phyloP scores from a whole-genome alignment of 2,329 filamentous ascomycete genomes.

The Calonectria hawksworthii region DNA sequence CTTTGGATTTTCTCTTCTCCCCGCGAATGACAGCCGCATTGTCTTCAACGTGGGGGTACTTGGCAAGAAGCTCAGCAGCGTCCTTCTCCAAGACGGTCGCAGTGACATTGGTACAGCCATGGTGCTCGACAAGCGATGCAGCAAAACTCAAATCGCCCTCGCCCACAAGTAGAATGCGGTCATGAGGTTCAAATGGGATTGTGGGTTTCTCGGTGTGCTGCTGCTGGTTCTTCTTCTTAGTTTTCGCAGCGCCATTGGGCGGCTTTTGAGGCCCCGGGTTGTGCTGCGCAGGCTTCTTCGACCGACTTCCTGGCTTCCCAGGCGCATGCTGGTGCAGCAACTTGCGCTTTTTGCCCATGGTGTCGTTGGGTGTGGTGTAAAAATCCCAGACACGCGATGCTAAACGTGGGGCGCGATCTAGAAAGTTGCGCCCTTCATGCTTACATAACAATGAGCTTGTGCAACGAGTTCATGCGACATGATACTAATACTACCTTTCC shows the following conservation, averaged over 20 bases:
- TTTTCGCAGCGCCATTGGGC: constrained; percentile 34
- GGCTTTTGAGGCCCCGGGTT: constrained; percentile 38
- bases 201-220: constrained; percentile 55
- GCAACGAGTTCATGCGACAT: background rate
- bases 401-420: constrained; percentile 1
- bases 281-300: constrained; percentile 39
- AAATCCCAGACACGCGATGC: constrained; percentile 3
- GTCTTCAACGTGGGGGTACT: constrained; percentile 79
- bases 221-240: constrained; percentile 43
- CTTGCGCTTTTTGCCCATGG: constrained; percentile 61
- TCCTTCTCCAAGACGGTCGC: constrained; percentile 78
- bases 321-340: constrained; percentile 46
- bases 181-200: constrained; percentile 76
- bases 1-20: constrained; percentile 36
- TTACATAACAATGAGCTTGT: constrained; percentile 12
- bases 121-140: constrained; percentile 73
- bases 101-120: constrained; percentile 75
- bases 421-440: background rate
- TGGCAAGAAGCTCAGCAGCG: constrained; percentile 71
- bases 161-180: constrained; percentile 82
- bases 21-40: constrained; percentile 67
- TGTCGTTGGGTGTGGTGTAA: constrained; percentile 1
- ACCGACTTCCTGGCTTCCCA: constrained; percentile 23
- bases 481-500: background rate
- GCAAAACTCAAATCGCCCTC: constrained; percentile 88